A percentile compares a stretch with the other conserved stretches of the same genome.
phyloP scores from a whole-genome alignment of 306 rosid genomes.

The Citrullus colocynthis region DNA sequence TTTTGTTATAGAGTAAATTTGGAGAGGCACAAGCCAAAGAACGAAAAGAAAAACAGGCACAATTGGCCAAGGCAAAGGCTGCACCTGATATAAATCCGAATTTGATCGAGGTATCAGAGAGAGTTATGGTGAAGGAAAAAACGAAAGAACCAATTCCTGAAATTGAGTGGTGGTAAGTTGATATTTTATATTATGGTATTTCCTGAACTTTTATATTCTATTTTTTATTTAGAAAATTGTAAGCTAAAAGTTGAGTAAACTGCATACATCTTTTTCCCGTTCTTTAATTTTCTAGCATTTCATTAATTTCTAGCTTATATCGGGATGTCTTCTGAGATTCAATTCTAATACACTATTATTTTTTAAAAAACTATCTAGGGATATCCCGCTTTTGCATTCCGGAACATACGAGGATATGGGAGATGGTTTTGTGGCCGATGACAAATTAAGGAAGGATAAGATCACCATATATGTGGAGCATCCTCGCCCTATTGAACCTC shows the following conservation, averaged over 20 bases:
- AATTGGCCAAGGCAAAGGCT: constrained; percentile 89
- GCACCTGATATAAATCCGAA: constrained; percentile 94
- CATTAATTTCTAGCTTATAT: not conserved
- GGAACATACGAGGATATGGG: constrained; percentile 47
- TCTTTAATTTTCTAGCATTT: not conserved
- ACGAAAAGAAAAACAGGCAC: constrained; percentile 87
- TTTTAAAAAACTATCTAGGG: constrained; percentile 37
- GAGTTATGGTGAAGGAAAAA: constrained; percentile 72
- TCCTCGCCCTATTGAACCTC: constrained; percentile 96
- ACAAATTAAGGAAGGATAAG: constrained; percentile 52
- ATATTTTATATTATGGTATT: constrained; percentile 5
- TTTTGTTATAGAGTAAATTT: constrained; percentile 56
- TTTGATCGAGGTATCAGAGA: constrained; percentile 78
- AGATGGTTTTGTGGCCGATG: constrained; percentile 29
- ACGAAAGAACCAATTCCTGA: constrained; percentile 83
- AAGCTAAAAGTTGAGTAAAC: not conserved
- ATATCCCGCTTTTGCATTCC: constrained; percentile 42
- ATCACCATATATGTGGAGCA: constrained; percentile 74
- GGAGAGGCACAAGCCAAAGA: constrained; percentile 99
- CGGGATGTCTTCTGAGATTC: not conserved
- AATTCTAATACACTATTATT: not conserved
- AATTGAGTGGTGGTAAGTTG: constrained; percentile 89
- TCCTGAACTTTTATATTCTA: not conserved
- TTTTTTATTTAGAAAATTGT: not conserved
- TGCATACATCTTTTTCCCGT: not conserved